A percentile compares a stretch with the other conserved stretches of the same genome.
phyloP scores from a whole-genome alignment of 805 yeast species.

The Candida maris region DNA sequence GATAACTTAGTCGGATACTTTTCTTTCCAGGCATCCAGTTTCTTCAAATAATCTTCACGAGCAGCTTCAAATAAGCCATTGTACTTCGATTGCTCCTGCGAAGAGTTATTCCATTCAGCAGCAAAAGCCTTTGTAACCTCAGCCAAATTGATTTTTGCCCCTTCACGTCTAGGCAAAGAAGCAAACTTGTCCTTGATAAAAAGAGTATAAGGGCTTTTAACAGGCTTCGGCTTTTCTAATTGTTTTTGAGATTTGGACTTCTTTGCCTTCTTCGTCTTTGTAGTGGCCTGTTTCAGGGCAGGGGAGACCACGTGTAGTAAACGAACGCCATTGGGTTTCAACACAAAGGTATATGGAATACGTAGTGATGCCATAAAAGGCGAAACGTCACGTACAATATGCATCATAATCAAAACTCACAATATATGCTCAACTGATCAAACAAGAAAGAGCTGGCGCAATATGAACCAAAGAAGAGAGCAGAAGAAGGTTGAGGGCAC shows the following conservation, averaged over 20 bases:
- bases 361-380: too few species aligned
- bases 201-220: conserved; percentile 14
- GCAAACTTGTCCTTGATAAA: conserved; percentile 16
- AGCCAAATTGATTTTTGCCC: conserved; percentile 3
- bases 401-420: too few species aligned
- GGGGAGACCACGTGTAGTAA: conserved; percentile 5
- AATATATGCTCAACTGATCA: too few species aligned
- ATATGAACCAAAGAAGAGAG: too few species aligned
- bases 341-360: too few species aligned
- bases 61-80: conserved; percentile 3
- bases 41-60: conserved; percentile 9
- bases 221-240: conserved; percentile 23
- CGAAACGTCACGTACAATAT: too few species aligned
- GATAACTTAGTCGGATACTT: conserved; percentile 20
- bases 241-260: conserved; percentile 7
- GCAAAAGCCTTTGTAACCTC: conserved; percentile 15
- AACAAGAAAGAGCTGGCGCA: too few species aligned
- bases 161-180: conserved; percentile 2
- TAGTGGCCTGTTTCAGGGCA: not conserved
- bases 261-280: conserved; percentile 9
- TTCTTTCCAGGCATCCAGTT: conserved; percentile 22
- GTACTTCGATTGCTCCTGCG: conserved; percentile 18
- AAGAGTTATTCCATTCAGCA: conserved; percentile 19
- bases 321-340: conserved; percentile 9
- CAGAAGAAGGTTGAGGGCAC: too few species aligned